Conservation (phyloP, 495 filamentous ascomycete genomes). For the Pyrenula massariospora region DNA sequence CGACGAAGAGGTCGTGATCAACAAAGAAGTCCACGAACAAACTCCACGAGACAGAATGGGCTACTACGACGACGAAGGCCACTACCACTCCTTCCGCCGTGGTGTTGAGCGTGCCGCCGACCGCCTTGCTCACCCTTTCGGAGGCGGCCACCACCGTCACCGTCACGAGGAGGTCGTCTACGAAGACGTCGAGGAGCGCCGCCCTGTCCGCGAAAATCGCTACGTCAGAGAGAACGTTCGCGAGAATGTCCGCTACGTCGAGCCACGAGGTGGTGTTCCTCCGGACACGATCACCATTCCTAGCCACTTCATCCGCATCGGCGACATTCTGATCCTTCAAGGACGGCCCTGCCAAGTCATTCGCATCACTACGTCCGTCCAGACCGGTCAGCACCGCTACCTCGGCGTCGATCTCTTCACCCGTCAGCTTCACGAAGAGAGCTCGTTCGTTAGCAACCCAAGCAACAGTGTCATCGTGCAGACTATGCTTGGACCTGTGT, state of each 20-base stretch:
- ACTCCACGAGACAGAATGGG: slow-evolving; percentile 64
- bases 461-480: slow-evolving; percentile 93
- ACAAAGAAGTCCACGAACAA: slow-evolving; percentile 35
- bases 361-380: slow-evolving; percentile 94
- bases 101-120: slow-evolving; percentile 76
- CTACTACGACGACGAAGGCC: slow-evolving; percentile 98
- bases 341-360: slow-evolving; percentile 99
- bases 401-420: slow-evolving; percentile 99
- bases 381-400: slow-evolving; percentile 99
- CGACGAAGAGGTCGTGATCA: slow-evolving; percentile 21
- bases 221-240: slow-evolving; percentile 27
- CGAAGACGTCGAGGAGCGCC: slow-evolving; percentile 45
- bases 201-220: slow-evolving; percentile 16
- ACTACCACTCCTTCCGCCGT: slow-evolving; percentile 89
- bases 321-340: slow-evolving; percentile 97
- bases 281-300: slow-evolving; percentile 95
- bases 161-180: slow-evolving; percentile 41
- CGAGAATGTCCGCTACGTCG: slow-evolving; percentile 40
- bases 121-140: slow-evolving; percentile 60
- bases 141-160: slow-evolving; percentile 36
- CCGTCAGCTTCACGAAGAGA: slow-evolving; percentile 98
- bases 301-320: slow-evolving; percentile 97
- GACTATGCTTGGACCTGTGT: slow-evolving; percentile 98
- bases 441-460: slow-evolving; percentile 93
- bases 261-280: slow-evolving; percentile 34